Percentiles rank a stretch among this genome's conserved stretches.
phyloP scores from a whole-genome alignment of 192 early-diverging fungal genomes.

The Rhizoclosmatium globosum region DNA sequence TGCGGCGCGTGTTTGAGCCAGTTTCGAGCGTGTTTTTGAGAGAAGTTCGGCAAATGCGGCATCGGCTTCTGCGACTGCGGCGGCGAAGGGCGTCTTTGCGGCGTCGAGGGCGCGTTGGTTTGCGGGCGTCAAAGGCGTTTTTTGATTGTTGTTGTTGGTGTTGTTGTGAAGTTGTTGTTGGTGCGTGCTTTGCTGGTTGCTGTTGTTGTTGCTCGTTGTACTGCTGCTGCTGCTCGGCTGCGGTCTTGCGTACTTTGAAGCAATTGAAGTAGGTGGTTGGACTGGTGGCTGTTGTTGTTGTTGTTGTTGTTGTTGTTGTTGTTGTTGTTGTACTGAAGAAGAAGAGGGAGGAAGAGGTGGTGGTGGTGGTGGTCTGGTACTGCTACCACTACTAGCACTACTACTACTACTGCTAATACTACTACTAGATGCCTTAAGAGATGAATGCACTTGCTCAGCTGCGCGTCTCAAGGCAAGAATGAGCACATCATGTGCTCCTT shows the following conservation, averaged over 20 bases:
- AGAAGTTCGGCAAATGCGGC: constrained; percentile 40
- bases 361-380: no score
- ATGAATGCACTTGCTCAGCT: background rate
- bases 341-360: no score
- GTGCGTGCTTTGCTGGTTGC: background rate
- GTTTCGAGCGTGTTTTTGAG: constrained; percentile 32
- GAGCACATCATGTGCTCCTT: background rate
- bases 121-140: background rate
- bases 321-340: background rate
- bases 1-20: constrained; percentile 43
- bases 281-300: constrained; percentile 16
- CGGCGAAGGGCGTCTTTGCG: background rate
- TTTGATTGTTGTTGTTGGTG: background rate
- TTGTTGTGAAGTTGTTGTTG: background rate
- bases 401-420: no score
- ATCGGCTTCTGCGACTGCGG: background rate
- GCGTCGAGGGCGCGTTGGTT: background rate
- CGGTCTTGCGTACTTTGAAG: constrained; percentile 14
- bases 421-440: background rate
- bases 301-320: constrained; percentile 12
- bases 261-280: background rate
- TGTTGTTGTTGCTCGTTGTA: background rate
- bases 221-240: background rate
- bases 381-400: no score
- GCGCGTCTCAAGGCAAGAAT: background rate